Conservation (phyloP, 2,329 filamentous ascomycete species). For the Nemania sp. region DNA sequence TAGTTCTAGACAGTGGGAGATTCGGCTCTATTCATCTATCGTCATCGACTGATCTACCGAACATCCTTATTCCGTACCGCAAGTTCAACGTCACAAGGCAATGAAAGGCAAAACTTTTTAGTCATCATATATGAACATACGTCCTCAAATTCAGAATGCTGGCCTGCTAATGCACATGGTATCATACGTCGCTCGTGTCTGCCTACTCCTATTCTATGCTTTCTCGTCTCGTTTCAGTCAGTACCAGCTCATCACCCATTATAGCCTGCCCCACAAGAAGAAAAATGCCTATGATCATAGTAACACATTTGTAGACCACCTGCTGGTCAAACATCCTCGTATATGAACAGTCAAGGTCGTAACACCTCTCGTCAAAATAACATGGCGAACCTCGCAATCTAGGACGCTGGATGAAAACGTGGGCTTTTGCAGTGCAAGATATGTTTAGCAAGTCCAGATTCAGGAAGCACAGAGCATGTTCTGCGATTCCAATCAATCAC, state of each 20-base stretch:
- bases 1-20: too few species aligned
- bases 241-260: constrained; percentile 1
- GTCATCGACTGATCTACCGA: neutral
- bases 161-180: constrained; percentile 37
- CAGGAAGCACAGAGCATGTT: neutral
- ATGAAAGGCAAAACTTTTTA: neutral
- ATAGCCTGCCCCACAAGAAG: constrained; percentile 11
- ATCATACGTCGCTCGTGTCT: constrained; percentile 37
- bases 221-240: constrained; percentile 10
- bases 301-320: constrained; percentile 17
- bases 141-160: constrained; percentile 30
- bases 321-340: constrained; percentile 12
- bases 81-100: neutral
- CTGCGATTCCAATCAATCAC: neutral
- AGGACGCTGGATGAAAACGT: neutral
- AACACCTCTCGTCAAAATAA: constrained; percentile 9
- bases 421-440: neutral
- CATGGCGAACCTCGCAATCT: constrained; percentile 4
- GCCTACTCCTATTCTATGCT: constrained; percentile 33
- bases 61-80: neutral
- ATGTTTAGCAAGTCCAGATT: neutral
- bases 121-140: constrained; percentile 13
- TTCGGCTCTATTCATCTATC: neutral
- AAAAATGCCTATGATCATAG: constrained; percentile 10
- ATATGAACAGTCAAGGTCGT: constrained; percentile 12